Evolutionary conservation across 2,329 filamentous ascomycete species (phyloP), one percentile per base, ranked within the genome.

Genomic region (Penicillium rolfsii): DNA sequence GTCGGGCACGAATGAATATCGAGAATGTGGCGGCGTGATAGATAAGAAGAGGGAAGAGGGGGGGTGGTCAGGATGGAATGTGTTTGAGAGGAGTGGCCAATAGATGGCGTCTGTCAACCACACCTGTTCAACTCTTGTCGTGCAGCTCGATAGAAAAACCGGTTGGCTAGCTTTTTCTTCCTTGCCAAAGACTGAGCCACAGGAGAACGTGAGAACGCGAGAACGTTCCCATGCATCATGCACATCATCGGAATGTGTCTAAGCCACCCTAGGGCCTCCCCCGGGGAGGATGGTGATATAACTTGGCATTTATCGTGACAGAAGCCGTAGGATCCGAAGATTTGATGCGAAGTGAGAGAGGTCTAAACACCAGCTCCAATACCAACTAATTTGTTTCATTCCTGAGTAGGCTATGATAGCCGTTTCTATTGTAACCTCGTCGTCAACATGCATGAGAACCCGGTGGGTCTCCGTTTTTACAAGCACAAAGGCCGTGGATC

Each of bases 51-150:
- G 7, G 33, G 11, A 40, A 14, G 22, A 14, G 28, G 59, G 66
- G 60, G 61, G 61, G 63, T 7, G 28, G 33, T 22, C 1, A 36
- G 63, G 59, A 62, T 63, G 65, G 69, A 70, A 70, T 69, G 69
- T 59, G 57, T 59, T 52, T 55, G 36, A 53, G 50, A 55, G 22
- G 35, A 53, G 57, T 36, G 38, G 28, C 50, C 45, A 59, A 50
- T 54, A 19, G 57, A 8, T 33, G 26, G 43, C 24, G 49, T 41
- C 43, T 46, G 12, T 55, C 43, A 48, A 35, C 53, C 40, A 55
- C 40, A 55, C 40, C 33, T 45, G 19, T 45, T 11, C 26, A 12
- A 35, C 11, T 14, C 4, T 40, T 3, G 24, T 24, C 24, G 8
- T 46, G 57, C 57, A 4, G n/a, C 49, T 53, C 40, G 30, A 36